Evolutionary conservation across 176 grass and related monocot species (phyloP), one percentile per base, ranked within the genome.

Genomic region (Oryza officinalis): DNA sequence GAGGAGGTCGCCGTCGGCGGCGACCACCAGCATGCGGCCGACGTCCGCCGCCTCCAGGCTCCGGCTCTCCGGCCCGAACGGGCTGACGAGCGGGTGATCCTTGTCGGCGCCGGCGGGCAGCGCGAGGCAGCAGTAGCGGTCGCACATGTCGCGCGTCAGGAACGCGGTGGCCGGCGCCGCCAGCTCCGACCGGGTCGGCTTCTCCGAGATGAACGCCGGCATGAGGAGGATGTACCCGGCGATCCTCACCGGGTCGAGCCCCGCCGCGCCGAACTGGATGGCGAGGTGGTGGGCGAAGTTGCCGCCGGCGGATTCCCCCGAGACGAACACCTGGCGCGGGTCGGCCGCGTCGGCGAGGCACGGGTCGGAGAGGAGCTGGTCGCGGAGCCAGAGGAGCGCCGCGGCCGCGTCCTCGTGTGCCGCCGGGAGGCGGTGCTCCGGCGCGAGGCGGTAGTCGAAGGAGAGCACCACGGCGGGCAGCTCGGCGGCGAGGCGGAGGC

Each of bases 371-470:
- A 28, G 10, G 78, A 80, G 43, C 31, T 90, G 73, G 30, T 20
- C 35, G 5, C 75, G 80, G 17, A 94, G 80, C 92, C 92, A 94
- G 46, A 74, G 47, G 35, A 94, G 69, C 8, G 89, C 89, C 5
- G 77, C 38, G 30, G 50, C 72, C 4, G 83, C 73, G 74, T 93
- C 91, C 22, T 90, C 67, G 43, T 85, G 44, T 23, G 88, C 88
- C 18, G 83, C 88, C 4, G 92, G 92, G 14, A 94, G 86, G 10
- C 88, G 92, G 79, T 94, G 83, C 83, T 91, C 92, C 13, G 92
- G 92, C 17, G 92, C 86, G 66, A 94, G 88, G 68, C 86, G 86
- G 83, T 94, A 94, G 83, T 91, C 92, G 18, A 86, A 84, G 43
- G 91, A 80, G 75, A 89, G 67, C 72, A 92, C 75, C 33, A 89